Conservation (phyloP, 257 asterid species). For the Solanum raphanifolium region DNA sequence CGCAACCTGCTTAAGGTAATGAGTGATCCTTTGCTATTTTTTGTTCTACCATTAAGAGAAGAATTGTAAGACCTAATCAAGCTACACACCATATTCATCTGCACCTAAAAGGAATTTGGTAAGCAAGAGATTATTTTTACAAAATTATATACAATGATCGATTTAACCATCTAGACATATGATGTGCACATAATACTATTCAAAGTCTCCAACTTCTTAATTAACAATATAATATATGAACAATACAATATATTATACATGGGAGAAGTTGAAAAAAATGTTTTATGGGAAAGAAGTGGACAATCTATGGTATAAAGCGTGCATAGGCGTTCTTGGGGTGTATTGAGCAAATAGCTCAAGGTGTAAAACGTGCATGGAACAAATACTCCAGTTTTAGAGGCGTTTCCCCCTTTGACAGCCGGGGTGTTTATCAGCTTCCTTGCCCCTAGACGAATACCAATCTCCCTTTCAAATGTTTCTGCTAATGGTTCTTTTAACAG, state of each 20-base stretch:
- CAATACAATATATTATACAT: background rate
- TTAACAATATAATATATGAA: background rate
- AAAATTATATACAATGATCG: background rate
- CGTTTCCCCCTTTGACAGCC: background rate
- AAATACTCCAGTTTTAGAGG: background rate
- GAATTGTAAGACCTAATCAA: background rate
- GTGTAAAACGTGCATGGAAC: background rate
- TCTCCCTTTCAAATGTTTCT: background rate
- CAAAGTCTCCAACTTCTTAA: background rate
- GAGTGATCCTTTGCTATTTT: background rate
- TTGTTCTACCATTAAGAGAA: background rate
- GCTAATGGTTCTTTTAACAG: conserved; percentile 42
- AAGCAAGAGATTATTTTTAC: background rate
- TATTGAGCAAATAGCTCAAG: background rate
- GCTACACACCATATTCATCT: background rate
- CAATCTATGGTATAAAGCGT: background rate
- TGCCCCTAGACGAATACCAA: background rate
- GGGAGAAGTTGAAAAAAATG: background rate
- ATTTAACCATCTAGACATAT: background rate
- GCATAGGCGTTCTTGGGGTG: background rate
- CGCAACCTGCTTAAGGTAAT: background rate
- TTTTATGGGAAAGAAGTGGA: background rate
- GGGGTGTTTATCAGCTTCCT: background rate
- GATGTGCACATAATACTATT: background rate
- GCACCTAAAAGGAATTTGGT: background rate